Evolutionary conservation across 1,284 basidiomycete species (phyloP).

Genomic region (Wallemia mellicola): DNA sequence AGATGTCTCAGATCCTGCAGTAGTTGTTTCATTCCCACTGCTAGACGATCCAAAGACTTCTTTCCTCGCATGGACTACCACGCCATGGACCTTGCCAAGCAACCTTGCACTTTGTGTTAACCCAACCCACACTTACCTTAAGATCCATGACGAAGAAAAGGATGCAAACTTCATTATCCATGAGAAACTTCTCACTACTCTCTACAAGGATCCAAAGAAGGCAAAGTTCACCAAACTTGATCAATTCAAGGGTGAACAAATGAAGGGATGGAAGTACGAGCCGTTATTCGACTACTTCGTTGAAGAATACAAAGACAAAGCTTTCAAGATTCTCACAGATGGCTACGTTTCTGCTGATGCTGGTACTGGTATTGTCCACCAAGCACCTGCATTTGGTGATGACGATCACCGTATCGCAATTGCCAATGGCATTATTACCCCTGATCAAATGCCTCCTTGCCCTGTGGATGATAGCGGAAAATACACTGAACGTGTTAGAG

Average conservation of each 20-base stretch:
- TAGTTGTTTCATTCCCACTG: conserved; percentile 75
- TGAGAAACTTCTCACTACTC: conserved; percentile 53
- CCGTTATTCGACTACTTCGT: conserved; percentile 91
- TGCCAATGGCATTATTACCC: conserved; percentile 43
- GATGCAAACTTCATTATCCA: conserved; percentile 77
- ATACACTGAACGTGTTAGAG: conserved; percentile 66
- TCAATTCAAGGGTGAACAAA: conserved; percentile 58
- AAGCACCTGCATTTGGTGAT: conserved; percentile 94
- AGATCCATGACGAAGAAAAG: conserved; percentile 73
- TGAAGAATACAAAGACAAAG: conserved; percentile 71
- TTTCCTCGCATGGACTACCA: conserved; percentile 93
- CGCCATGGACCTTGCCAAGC: conserved; percentile 91
- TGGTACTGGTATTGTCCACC: conserved; percentile 95
- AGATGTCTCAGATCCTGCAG: conserved; percentile 82
- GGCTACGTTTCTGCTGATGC: conserved; percentile 78
- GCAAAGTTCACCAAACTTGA: conserved; percentile 81
- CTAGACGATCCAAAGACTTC: conserved; percentile 74
- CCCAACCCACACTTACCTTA: conserved; percentile 84
- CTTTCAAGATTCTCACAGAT: conserved; percentile 68
- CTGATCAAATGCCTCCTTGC: conserved; percentile 81
- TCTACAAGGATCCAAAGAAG: conserved; percentile 96
- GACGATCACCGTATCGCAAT: conserved; percentile 90
- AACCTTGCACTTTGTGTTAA: conserved; percentile 89
- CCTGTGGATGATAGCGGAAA: conserved; percentile 70
- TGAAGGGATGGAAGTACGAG: conserved; percentile 90